Evolutionary conservation across 1,139 yeast genomes (phyloP), one percentile per base, ranked within the genome.

Genomic region (Yamadazyma diospyri): DNA sequence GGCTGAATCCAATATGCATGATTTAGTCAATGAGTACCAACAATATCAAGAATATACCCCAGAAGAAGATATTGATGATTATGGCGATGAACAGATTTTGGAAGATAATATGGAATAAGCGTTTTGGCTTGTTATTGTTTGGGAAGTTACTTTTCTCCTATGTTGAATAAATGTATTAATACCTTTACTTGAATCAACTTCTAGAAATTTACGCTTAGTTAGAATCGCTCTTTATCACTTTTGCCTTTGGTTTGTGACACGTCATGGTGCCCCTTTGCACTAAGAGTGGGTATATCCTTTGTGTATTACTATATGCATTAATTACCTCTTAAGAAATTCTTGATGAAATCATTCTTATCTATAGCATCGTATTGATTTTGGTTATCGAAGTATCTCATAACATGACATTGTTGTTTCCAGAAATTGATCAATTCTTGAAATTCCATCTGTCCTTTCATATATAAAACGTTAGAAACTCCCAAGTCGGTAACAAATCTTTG

Each of bases 341-440:
- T 78, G 35, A 85, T 76, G 51, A 85, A 80, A 42, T 67, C 69
- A 47, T 76, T 69, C 56, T 61, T 65, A 45, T 66, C 71, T 35
- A 64, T 66, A 39, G 59, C 64, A 35, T 64, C 69, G 48, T 77
- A 72, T 29, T 62, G 61, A 36, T 73, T 72, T 57, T 76, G 83
- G 49, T 78, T 79, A 48, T 80, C 85, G 50, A 85, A 85, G 64
- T 79, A 85, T 62, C 82, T 78, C 77, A 83, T 69, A 25, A 86
- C 88, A 60, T 86, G 95, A 48, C 92, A 77, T 53, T 78, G 81
- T 65, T 86, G 95, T 60, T 86, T 86, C 95, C 95, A 86, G 67
- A 85, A 86, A 64, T 86, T 86, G 50, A 82, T 71, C 53, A 85
- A 73, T 56, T 86, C 95, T 57, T 86, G 95, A 59, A 79, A 86